Evolutionary conservation across 2,329 filamentous ascomycete species (phyloP).

Genomic region (Diaporthe sp.): DNA sequence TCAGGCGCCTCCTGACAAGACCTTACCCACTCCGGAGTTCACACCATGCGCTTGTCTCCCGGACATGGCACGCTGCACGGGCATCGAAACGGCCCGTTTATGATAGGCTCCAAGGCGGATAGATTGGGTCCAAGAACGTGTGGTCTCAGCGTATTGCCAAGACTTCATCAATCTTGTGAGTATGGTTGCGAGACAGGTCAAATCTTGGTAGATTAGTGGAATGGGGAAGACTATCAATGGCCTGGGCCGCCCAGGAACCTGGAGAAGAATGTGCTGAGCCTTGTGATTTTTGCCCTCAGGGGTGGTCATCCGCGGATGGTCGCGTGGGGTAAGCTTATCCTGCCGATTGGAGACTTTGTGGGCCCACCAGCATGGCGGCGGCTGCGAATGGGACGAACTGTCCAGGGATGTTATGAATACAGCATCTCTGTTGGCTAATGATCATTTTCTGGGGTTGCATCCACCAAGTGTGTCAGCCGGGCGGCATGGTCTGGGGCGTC

Average conservation of each 20-base stretch:
- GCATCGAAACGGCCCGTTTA: conserved; percentile 30
- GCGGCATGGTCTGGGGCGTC: conserved; percentile 12
- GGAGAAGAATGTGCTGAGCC: conserved; percentile 25
- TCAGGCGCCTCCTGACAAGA: conserved; percentile 21
- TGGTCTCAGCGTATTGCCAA: conserved; percentile 23
- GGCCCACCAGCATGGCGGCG: conserved; percentile 9
- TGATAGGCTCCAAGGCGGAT: neutral
- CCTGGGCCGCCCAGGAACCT: conserved; percentile 16
- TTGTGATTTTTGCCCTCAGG: conserved; percentile 12
- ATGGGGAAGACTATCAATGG: neutral
- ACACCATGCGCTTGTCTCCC: conserved; percentile 5
- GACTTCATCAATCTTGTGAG: conserved; percentile 19
- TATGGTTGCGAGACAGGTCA: neutral
- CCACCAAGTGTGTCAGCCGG: neutral
- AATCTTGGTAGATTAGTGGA: conserved; percentile 20
- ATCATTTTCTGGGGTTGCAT: conserved; percentile 10
- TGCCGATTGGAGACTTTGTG: conserved; percentile 2
- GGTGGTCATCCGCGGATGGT: conserved; percentile 22
- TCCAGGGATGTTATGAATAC: conserved; percentile 1
- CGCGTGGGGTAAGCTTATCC: conserved; percentile 18
- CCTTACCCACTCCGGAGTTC: conserved; percentile 1
- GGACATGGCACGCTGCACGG: conserved; percentile 23
- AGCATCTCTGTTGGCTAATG: neutral
- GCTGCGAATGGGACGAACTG: conserved; percentile 17
- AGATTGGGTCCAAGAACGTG: conserved; percentile 15